Percentiles rank a stretch among this genome's conserved stretches.
Conservation (phyloP, 148 eudicot genomes). For the Cornus suecica region DNA sequence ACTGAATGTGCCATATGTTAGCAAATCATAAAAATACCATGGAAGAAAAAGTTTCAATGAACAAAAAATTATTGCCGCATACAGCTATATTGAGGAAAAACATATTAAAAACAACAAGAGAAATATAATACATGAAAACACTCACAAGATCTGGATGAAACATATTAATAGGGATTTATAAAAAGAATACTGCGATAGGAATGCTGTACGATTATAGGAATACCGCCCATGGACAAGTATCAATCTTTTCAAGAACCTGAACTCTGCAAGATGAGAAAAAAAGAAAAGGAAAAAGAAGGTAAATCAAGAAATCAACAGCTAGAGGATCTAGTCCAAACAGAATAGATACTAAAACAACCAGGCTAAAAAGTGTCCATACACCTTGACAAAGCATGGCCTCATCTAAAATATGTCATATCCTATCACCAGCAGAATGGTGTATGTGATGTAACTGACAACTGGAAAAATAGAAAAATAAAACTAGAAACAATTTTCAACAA, state of each 20-base stretch:
- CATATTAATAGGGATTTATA: conserved; percentile 91
- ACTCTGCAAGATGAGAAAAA: conserved; percentile 56
- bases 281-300: no score
- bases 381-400: no score
- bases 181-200: conserved; percentile 94
- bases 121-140: conserved; percentile 10
- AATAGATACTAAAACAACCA: background rate
- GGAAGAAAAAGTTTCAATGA: background rate
- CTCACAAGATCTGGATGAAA: conserved; percentile 96
- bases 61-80: background rate
- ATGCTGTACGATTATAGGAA: conserved; percentile 96
- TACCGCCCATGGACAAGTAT: conserved; percentile 98
- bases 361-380: background rate
- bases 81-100: background rate
- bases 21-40: conserved; percentile 17
- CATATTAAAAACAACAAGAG: conserved; percentile 3
- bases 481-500: background rate
- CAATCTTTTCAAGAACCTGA: conserved; percentile 83
- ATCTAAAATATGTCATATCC: no score
- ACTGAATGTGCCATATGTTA: conserved; percentile 53
- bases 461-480: background rate
- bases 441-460: no score
- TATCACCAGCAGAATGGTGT: no score
- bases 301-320: conserved; percentile 5
- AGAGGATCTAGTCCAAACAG: background rate